These are phyloP conservation scores for Primulina eburnea DNA, from an alignment of 257 asterid species.

Conservation along the genomic window DNA sequence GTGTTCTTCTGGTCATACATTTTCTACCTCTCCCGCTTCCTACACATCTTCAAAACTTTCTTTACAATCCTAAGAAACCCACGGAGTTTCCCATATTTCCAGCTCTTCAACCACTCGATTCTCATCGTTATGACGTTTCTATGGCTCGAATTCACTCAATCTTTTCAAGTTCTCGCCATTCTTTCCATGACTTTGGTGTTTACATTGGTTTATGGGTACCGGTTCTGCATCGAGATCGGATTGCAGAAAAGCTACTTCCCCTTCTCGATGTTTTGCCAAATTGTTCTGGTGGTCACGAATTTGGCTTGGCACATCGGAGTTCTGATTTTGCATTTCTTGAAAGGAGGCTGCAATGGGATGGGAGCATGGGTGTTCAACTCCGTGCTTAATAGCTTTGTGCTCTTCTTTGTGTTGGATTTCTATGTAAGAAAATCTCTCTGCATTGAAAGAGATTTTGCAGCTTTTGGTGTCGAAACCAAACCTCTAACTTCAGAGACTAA, in stretches of 20 bases:
- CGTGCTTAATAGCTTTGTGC: slow-evolving; percentile 42
- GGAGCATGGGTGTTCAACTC: slow-evolving; percentile 78
- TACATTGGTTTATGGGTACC: slow-evolving; percentile 39
- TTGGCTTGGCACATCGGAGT: slow-evolving; percentile 57
- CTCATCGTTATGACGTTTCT: slow-evolving; percentile 55
- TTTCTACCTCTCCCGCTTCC: slow-evolving; percentile 68
- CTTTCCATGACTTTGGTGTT: slow-evolving; percentile 45
- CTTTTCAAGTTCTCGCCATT: slow-evolving; percentile 63
- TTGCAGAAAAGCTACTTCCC: slow-evolving; percentile 27
- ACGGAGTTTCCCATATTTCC: slow-evolving; percentile 34
- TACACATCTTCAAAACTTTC: slow-evolving; percentile 46
- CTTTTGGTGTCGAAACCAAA: not conserved
- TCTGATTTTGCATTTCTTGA: slow-evolving; percentile 47
- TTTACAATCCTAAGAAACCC: slow-evolving; percentile 37
- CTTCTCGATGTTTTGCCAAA: slow-evolving; percentile 46
- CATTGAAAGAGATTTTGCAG: slow-evolving; percentile 22
- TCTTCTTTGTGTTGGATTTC: slow-evolving; percentile 38
- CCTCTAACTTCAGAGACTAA: not conserved
- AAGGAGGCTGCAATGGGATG: slow-evolving; percentile 90
- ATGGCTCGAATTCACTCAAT: slow-evolving; percentile 84
- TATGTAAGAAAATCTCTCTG: slow-evolving; percentile 29
- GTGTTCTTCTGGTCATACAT: slow-evolving; percentile 83
- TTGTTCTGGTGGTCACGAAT: slow-evolving; percentile 36
- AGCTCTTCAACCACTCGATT: slow-evolving; percentile 44
- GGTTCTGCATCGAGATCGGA: slow-evolving; percentile 54